Conservation (phyloP, 1,139 yeast species). For the Kazachstania sp. region DNA sequence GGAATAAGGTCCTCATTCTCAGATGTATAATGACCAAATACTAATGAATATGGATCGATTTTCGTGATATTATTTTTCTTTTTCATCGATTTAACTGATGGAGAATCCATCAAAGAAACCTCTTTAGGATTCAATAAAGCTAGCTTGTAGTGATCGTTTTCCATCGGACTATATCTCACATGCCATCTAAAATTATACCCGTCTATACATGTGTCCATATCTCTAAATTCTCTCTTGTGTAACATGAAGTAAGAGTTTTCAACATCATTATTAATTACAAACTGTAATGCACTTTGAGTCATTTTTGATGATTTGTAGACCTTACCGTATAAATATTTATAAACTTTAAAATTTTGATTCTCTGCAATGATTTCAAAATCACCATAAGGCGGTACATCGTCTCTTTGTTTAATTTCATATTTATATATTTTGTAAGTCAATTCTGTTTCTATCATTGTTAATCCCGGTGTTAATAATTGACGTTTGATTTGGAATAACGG, state of each 20-base stretch:
- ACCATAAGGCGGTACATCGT: constrained; percentile 10
- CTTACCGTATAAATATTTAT: constrained; percentile 10
- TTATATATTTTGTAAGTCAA: constrained; percentile 8
- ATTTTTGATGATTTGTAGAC: constrained; percentile 5
- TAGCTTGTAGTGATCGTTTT: constrained; percentile 10
- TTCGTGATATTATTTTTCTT: constrained; percentile 3
- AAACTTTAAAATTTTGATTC: constrained; percentile 4
- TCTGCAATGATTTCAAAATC: constrained; percentile 4
- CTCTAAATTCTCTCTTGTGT: constrained; percentile 5
- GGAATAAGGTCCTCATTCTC: constrained; percentile 1
- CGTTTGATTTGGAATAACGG: constrained; percentile 9
- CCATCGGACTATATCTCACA: constrained; percentile 7
- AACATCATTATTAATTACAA: background rate
- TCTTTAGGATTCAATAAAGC: constrained; percentile 6
- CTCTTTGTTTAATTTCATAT: constrained; percentile 4
- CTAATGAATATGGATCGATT: background rate
- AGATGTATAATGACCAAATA: constrained; percentile 4
- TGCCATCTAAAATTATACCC: constrained; percentile 10
- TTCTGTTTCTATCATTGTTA: background rate
- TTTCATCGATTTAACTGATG: background rate
- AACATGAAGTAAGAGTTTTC: constrained; percentile 1
- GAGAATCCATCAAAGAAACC: constrained; percentile 6
- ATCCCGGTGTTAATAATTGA: constrained; percentile 1
- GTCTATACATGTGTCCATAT: constrained; percentile 9
- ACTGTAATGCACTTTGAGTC: background rate